phyloP scores from a whole-genome alignment of 371 early-diverging fungal genomes.

The Apophysomyces ossiformis region DNA sequence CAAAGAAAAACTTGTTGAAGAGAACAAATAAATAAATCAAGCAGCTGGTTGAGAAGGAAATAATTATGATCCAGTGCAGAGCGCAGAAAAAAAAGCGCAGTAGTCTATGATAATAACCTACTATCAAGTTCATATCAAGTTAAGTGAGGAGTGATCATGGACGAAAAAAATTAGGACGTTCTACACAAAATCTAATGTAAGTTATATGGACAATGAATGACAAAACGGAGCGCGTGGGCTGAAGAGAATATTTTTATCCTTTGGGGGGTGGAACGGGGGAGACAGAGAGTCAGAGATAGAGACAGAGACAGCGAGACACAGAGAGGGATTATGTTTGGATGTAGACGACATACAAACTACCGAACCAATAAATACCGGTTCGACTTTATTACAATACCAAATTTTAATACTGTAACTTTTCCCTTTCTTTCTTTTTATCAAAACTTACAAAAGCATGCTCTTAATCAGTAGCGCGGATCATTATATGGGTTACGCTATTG shows the following conservation, averaged over 20 bases:
- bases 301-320: too few species aligned
- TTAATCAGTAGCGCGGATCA: conserved; percentile 50
- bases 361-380: conserved; percentile 11
- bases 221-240: conserved; percentile 4
- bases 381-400: conserved; percentile 1
- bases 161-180: too few species aligned
- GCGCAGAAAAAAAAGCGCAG: conserved; percentile 4
- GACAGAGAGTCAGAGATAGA: too few species aligned
- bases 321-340: conserved; percentile 2
- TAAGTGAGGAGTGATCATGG: too few species aligned
- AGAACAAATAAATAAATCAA: conserved; percentile 8
- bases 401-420: conserved; percentile 10
- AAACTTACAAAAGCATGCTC: conserved; percentile 30
- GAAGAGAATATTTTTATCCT: background rate
- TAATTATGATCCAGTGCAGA: conserved; percentile 7
- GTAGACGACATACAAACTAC: conserved; percentile 4
- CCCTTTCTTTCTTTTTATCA: conserved; percentile 5
- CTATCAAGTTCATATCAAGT: too few species aligned
- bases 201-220: background rate
- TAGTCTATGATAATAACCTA: background rate
- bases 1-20: background rate
- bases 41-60: conserved; percentile 5
- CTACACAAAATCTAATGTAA: too few species aligned
- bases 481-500: conserved; percentile 43
- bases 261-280: background rate